Conservation (phyloP, 2,329 filamentous ascomycete genomes). For the Colletotrichum sidae region DNA sequence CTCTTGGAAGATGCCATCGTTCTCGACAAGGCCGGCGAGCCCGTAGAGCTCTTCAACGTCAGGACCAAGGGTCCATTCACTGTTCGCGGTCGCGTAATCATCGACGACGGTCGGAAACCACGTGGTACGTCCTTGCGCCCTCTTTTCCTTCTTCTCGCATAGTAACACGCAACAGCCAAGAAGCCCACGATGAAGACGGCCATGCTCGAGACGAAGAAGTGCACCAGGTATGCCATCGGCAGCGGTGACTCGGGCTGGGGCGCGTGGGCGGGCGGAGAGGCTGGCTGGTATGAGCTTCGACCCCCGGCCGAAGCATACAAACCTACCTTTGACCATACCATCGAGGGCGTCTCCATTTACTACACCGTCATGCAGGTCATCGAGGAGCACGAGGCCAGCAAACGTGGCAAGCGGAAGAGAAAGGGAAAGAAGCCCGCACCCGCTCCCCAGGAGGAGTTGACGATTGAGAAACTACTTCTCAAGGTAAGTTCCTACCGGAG, state of each 20-base stretch:
- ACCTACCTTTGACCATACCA: slow-evolving; percentile 68
- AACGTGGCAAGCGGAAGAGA: slow-evolving; percentile 46
- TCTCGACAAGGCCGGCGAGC: slow-evolving; percentile 62
- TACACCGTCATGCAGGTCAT: slow-evolving; percentile 73
- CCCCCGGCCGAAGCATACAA: slow-evolving; percentile 68
- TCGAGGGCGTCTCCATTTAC: slow-evolving; percentile 72
- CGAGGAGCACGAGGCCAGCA: slow-evolving; percentile 45
- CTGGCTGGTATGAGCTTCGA: slow-evolving; percentile 75
- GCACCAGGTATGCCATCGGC: slow-evolving; percentile 64
- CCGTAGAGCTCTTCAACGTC: slow-evolving; percentile 71
- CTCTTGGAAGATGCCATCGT: slow-evolving; percentile 63
- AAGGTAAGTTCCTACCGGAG: slow-evolving; percentile 42
- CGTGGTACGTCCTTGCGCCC: slow-evolving; percentile 49
- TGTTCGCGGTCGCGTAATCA: slow-evolving; percentile 67
- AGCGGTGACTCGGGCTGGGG: slow-evolving; percentile 61
- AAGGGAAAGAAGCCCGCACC: slow-evolving; percentile 18
- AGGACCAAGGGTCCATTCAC: slow-evolving; percentile 70
- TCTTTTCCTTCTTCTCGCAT: neutral
- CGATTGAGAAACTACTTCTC: slow-evolving; percentile 44
- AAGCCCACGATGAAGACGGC: slow-evolving; percentile 45
- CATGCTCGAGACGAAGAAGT: slow-evolving; percentile 67
- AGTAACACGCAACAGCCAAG: slow-evolving; percentile 44
- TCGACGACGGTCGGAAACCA: slow-evolving; percentile 55
- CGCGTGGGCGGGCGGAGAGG: slow-evolving; percentile 74
- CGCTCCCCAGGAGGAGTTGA: slow-evolving; percentile 21